A percentile compares a stretch with the other conserved stretches of the same genome.
Conservation (phyloP, 2,329 filamentous ascomycete species). For the Elsinoe perseae region DNA sequence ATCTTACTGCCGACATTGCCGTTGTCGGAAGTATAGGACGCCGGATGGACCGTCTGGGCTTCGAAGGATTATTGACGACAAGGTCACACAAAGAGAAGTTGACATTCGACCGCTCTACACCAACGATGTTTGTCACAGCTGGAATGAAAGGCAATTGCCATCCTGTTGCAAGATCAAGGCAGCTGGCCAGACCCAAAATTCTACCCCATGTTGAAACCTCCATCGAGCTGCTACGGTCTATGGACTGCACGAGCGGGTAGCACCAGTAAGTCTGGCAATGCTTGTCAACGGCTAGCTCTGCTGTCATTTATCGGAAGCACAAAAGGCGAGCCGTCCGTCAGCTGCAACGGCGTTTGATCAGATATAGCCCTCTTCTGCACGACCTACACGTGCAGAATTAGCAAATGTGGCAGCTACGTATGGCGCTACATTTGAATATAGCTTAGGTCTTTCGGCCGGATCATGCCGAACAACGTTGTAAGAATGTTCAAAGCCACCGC, state of each 20-base stretch:
- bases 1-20: too few species aligned
- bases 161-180: not conserved
- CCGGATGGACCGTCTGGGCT: too few species aligned
- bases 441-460: too few species aligned
- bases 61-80: too few species aligned
- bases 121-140: constrained; percentile 9
- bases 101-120: not conserved
- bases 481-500: too few species aligned
- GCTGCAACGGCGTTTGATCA: not conserved
- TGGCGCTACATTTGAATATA: too few species aligned
- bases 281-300: not conserved
- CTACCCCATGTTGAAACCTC: not conserved
- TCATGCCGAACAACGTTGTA: too few species aligned
- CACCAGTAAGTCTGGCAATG: not conserved
- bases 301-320: constrained; percentile 3
- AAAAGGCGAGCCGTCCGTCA: not conserved
- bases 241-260: not conserved
- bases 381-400: not conserved
- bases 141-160: not conserved
- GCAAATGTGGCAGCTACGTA: too few species aligned
- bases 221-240: not conserved
- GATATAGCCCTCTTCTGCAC: not conserved
- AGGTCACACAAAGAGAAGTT: not conserved
- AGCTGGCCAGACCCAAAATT: not conserved
- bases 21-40: too few species aligned